Percentiles rank a stretch among this genome's conserved stretches.
Evolutionary conservation across 148 eudicot species (phyloP).

Genomic region (Beta vulgaris): DNA sequence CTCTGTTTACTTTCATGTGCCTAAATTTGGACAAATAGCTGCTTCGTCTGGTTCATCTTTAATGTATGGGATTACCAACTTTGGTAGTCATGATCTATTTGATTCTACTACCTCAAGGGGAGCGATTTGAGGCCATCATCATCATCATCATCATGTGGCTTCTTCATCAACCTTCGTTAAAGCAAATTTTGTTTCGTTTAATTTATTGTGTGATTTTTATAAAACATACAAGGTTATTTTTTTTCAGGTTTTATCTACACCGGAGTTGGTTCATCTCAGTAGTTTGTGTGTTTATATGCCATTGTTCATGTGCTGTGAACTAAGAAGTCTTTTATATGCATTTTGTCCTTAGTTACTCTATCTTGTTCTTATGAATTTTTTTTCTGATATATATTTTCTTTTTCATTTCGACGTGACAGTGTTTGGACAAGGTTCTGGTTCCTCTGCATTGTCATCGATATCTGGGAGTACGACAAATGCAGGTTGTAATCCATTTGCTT

Average conservation of each 20-base stretch:
- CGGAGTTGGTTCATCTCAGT: not conserved
- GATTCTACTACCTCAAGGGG: conserved; percentile 2
- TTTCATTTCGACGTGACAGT: not conserved
- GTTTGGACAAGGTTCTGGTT: not conserved
- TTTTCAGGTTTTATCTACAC: too few species aligned
- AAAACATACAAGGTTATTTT: too few species aligned
- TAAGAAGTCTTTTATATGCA: not conserved
- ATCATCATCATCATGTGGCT: not conserved
- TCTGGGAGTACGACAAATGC: not conserved
- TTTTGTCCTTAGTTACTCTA: too few species aligned
- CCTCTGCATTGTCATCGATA: not conserved
- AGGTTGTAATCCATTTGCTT: conserved; percentile 6
- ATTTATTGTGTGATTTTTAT: not conserved
- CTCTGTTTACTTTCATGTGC: conserved; percentile 10
- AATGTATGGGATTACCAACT: not conserved
- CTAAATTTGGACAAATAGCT: conserved; percentile 22
- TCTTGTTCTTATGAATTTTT: too few species aligned
- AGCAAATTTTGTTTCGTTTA: not conserved
- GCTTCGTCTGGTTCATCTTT: not conserved
- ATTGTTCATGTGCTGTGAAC: conserved; percentile 6
- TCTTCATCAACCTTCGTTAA: not conserved
- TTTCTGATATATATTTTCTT: not conserved
- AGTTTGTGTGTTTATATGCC: not conserved
- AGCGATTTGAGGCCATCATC: not conserved
- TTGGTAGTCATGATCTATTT: not conserved